These are phyloP conservation scores for Tylopilus subfusipes DNA, from an alignment of 768 basidiomycete species.

Conservation along the genomic window DNA sequence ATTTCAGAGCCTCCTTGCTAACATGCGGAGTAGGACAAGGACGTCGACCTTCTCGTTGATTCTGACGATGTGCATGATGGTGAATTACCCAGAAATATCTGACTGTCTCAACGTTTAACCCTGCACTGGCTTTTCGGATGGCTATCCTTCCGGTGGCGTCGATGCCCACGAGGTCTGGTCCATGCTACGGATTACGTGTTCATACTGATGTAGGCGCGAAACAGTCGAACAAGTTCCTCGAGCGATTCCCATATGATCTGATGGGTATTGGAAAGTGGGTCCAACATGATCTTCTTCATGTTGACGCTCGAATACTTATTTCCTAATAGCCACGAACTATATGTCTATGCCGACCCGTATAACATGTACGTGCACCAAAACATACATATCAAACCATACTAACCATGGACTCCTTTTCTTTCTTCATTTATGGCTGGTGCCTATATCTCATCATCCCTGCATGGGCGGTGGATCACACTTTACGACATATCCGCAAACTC, in stretches of 20 bases:
- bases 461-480: neutral
- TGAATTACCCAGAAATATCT: conserved; percentile 4
- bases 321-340: conserved; percentile 70
- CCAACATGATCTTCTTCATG: neutral
- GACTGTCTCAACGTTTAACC: neutral
- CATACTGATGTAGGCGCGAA: neutral
- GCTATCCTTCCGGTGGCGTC: conserved; percentile 63
- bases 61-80: conserved; percentile 79
- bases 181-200: neutral
- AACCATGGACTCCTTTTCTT: neutral
- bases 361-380: conserved; percentile 50
- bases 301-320: neutral
- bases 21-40: conserved; percentile 43
- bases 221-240: conserved; percentile 73
- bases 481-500: neutral
- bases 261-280: conserved; percentile 82
- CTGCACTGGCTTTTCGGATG: conserved; percentile 69
- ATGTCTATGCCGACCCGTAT: conserved; percentile 59
- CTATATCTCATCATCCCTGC: neutral
- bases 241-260: conserved; percentile 73
- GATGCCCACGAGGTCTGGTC: conserved; percentile 64
- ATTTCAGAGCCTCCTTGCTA: neutral
- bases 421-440: neutral
- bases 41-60: conserved; percentile 84
- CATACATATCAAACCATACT: neutral